Evolutionary conservation across 2,329 filamentous ascomycete genomes (phyloP).

Genomic region (Colletotrichum sp.): DNA sequence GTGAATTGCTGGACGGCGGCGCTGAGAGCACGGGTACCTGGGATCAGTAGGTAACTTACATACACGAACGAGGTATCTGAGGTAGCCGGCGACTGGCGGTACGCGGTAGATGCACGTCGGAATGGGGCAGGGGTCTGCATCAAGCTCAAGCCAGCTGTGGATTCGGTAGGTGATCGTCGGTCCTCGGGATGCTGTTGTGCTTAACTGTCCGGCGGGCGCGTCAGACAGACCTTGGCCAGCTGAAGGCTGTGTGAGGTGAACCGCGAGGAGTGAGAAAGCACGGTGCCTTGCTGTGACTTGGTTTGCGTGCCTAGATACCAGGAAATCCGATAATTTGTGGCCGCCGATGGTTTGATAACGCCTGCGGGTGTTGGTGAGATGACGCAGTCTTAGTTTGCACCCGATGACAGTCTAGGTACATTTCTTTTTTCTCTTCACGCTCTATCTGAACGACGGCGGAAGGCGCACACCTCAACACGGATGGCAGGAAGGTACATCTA

Average conservation of each 20-base stretch:
- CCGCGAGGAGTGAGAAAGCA: not conserved
- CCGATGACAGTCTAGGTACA: not conserved
- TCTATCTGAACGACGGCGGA: not conserved
- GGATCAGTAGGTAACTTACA: not conserved
- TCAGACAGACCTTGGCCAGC: constrained; percentile 13
- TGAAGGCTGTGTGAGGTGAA: not conserved
- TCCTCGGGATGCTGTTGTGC: constrained; percentile 15
- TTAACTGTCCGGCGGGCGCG: constrained; percentile 2
- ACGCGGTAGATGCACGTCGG: constrained; percentile 1
- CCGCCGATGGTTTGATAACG: not conserved
- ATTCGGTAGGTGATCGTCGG: constrained; percentile 17
- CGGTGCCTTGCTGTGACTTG: not conserved
- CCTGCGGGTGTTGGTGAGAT: not conserved
- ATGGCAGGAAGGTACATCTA: not conserved
- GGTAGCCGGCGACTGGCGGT: not conserved
- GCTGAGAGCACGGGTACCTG: not conserved
- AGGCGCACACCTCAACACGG: not conserved
- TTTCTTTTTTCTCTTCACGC: not conserved
- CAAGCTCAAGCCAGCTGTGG: constrained; percentile 20
- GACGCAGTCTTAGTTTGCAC: not conserved
- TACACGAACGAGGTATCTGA: not conserved
- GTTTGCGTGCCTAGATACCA: not conserved
- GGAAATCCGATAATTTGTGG: not conserved
- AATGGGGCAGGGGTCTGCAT: constrained; percentile 20
- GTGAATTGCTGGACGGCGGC: not conserved